phyloP scores from a whole-genome alignment of 257 asterid genomes.

The Scutellaria baicalensis region DNA sequence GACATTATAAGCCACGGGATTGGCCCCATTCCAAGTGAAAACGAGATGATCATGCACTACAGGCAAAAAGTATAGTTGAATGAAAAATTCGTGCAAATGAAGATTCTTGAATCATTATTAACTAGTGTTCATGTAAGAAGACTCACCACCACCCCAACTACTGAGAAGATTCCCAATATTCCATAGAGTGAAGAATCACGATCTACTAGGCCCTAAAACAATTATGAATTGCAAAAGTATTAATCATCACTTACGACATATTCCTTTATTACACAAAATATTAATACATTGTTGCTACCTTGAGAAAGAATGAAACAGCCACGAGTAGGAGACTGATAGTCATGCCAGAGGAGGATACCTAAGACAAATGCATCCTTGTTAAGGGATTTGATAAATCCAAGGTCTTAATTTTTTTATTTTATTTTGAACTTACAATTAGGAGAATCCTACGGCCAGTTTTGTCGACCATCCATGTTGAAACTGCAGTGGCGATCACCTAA shows the following conservation, averaged over 20 bases:
- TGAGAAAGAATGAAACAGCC: slow-evolving; percentile 58
- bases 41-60: slow-evolving; percentile 39
- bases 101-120: neutral
- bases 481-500: slow-evolving; percentile 85
- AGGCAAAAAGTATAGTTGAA: neutral
- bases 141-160: slow-evolving; percentile 59
- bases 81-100: neutral
- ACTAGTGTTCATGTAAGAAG: neutral
- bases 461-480: slow-evolving; percentile 84
- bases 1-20: slow-evolving; percentile 71
- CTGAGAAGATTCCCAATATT: slow-evolving; percentile 58
- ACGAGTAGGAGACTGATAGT: slow-evolving; percentile 71
- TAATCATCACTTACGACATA: slow-evolving; percentile 2
- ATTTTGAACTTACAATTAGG: slow-evolving; percentile 49
- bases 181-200: slow-evolving; percentile 42
- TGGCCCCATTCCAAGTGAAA: slow-evolving; percentile 78
- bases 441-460: slow-evolving; percentile 88
- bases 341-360: slow-evolving; percentile 90
- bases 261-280: neutral
- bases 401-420: neutral
- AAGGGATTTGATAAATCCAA: neutral
- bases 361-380: slow-evolving; percentile 9
- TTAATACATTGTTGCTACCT: slow-evolving; percentile 38
- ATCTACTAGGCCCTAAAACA: slow-evolving; percentile 41
- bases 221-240: neutral